Evolutionary conservation across 768 basidiomycete species (phyloP).

Genomic region (Austroboletus festivus): DNA sequence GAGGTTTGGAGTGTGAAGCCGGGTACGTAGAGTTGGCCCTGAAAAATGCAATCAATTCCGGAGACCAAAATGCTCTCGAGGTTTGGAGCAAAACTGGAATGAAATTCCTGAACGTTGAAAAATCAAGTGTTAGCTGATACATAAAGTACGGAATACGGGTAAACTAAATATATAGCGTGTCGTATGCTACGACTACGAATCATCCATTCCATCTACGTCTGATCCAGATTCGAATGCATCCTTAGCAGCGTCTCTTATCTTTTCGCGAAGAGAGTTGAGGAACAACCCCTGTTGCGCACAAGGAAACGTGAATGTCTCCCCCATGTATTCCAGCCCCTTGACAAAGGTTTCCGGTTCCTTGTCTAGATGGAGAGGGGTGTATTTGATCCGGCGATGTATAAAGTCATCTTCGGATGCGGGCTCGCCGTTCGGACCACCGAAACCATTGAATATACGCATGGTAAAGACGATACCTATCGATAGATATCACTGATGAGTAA

Average conservation of each 20-base stretch:
- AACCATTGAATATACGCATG: slow-evolving; percentile 46
- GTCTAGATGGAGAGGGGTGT: slow-evolving; percentile 62
- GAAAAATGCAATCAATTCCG: slow-evolving; percentile 34
- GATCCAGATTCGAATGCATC: slow-evolving; percentile 22
- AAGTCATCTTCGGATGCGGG: slow-evolving; percentile 33
- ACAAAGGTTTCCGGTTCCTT: slow-evolving; percentile 56
- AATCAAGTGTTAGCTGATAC: slow-evolving; percentile 4
- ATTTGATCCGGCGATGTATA: slow-evolving; percentile 41
- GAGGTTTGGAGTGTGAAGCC: slow-evolving; percentile 58
- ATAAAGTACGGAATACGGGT: slow-evolving; percentile 13
- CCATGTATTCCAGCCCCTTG: slow-evolving; percentile 59
- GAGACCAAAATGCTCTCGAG: slow-evolving; percentile 43
- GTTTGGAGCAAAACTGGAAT: slow-evolving; percentile 60
- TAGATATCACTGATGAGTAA: slow-evolving; percentile 4
- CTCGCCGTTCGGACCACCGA: slow-evolving; percentile 29
- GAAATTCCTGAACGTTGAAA: neutral
- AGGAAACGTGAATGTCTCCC: slow-evolving; percentile 63
- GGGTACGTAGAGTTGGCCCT: slow-evolving; percentile 53
- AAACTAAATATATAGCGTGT: slow-evolving; percentile 5
- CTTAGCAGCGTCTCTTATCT: slow-evolving; percentile 38
- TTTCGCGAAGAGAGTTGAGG: slow-evolving; percentile 56
- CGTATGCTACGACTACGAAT: slow-evolving; percentile 4
- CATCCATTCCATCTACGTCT: slow-evolving; percentile 26
- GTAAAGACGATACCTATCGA: slow-evolving; percentile 58
- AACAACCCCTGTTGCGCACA: slow-evolving; percentile 66